phyloP scores from a whole-genome alignment of 176 grass and related monocot genomes.

The Lolium rigidum region DNA sequence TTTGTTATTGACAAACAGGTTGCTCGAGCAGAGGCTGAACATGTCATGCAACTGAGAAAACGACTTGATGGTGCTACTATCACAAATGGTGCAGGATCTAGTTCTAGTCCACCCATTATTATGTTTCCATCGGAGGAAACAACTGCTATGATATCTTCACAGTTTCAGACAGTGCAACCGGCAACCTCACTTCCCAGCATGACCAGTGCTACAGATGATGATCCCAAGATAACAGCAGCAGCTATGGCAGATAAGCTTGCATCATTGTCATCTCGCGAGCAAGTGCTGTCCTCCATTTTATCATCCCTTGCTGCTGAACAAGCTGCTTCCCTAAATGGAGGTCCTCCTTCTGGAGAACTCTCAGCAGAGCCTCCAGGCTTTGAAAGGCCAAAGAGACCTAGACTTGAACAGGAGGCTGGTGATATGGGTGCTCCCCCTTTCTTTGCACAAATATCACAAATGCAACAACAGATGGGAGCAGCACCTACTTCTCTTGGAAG shows the following conservation, averaged over 20 bases:
- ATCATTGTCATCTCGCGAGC: conserved; percentile 74
- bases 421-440: conserved; percentile 53
- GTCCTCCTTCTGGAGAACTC: conserved; percentile 43
- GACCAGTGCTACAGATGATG: conserved; percentile 47
- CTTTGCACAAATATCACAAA: conserved; percentile 55
- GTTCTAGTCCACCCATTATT: conserved; percentile 36
- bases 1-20: conserved; percentile 50
- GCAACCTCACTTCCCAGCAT: conserved; percentile 45
- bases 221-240: conserved; percentile 88
- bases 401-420: conserved; percentile 59
- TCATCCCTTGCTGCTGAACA: conserved; percentile 78
- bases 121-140: conserved; percentile 49
- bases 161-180: conserved; percentile 49
- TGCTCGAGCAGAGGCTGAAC: conserved; percentile 52
- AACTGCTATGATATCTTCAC: conserved; percentile 22
- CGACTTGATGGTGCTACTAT: conserved; percentile 30
- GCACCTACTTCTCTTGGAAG: conserved; percentile 47
- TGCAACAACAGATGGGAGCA: conserved; percentile 51
- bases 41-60: conserved; percentile 46
- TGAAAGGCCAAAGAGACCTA: conserved; percentile 70
- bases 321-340: conserved; percentile 59
- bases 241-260: conserved; percentile 90
- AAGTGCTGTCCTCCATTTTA: conserved; percentile 71
- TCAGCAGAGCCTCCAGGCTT: conserved; percentile 58
- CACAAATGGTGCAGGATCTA: conserved; percentile 32